Conservation (phyloP, 1,284 basidiomycete species). For the Cerrena zonata region DNA sequence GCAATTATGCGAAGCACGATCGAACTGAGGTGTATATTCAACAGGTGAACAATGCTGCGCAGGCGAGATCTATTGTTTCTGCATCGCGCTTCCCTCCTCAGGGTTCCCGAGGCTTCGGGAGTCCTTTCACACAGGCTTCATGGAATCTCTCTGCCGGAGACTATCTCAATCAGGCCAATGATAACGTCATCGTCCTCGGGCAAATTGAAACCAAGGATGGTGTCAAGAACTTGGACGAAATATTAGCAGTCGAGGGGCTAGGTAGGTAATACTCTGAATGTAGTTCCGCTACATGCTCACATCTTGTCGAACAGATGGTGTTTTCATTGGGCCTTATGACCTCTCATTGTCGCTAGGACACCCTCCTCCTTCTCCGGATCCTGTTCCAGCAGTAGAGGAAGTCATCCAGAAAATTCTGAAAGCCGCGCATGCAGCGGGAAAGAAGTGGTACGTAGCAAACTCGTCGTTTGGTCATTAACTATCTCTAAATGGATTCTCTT, state of each 20-base stretch:
- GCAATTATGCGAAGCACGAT: not conserved
- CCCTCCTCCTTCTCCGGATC: constrained; percentile 54
- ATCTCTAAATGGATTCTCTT: not conserved
- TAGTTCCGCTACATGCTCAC: not conserved
- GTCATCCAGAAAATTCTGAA: constrained; percentile 54
- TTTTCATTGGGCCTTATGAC: constrained; percentile 69
- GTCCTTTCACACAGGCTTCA: constrained; percentile 48
- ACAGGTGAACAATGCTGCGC: constrained; percentile 52
- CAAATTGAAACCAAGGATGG: constrained; percentile 64
- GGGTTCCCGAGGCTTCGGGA: constrained; percentile 58
- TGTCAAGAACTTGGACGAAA: constrained; percentile 54
- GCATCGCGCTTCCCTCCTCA: constrained; percentile 53
- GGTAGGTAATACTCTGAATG: constrained; percentile 33
- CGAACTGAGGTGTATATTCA: not conserved
- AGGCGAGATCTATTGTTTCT: constrained; percentile 49
- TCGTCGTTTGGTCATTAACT: not conserved
- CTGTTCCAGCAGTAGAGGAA: constrained; percentile 56
- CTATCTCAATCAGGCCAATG: constrained; percentile 54
- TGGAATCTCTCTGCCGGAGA: constrained; percentile 49
- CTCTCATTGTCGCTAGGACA: constrained; percentile 56
- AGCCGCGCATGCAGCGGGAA: constrained; percentile 49
- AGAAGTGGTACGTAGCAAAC: constrained; percentile 50
- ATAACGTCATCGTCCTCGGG: constrained; percentile 52
- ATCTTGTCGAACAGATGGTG: constrained; percentile 33
- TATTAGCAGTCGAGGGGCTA: constrained; percentile 58